Evolutionary conservation across 306 rosid genomes (phyloP), one percentile per base, ranked within the genome.

Genomic region (Mimosa pudica): DNA sequence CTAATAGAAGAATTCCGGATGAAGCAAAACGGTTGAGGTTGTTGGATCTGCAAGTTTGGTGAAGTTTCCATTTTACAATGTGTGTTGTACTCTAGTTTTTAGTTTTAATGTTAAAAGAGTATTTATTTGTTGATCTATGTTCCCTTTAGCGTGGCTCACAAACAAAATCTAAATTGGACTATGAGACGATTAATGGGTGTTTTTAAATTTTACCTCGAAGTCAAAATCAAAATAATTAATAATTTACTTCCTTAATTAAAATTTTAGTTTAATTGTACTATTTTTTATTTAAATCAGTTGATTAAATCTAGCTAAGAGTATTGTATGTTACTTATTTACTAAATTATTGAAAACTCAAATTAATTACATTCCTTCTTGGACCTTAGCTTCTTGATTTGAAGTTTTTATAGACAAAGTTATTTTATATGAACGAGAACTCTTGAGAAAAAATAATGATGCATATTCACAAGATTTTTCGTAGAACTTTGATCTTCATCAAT

Each of bases 41-140:
- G 89, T 86, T 85, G 84, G 88, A 88, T 85, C 87, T 79, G 51
- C 77, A 73, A 77, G 85, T 83, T 87, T 63, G 90, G 86, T 87
- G 79, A 73, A 4, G 46, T 61, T 81, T 80, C 74, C 20, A 45
- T 13, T 47, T 16, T 71, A 30, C 76, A 16, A 7, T 2, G 12
- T 13, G 14, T 61, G 10, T 61, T 36, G 41, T 8, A 24, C 30
- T 52, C 16, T 65, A 13, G 71, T 51, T 7, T 51, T 7, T 60
- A 38, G 4, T 7, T 17, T 13, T 6, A n/a, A 44, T 1, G 58
- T 71, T 18, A 11, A 44, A 44, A 14, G 55, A 8, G 41, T 70
- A 60, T 48, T 10, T 8, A 48, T 81, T 46, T n/a, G 12, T 76
- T 4, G 18, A 51, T 70, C 36, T 49, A 1, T 18, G 49, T 49